Conservation (phyloP, 345 rosid species). For the Boechera retrofracta region DNA sequence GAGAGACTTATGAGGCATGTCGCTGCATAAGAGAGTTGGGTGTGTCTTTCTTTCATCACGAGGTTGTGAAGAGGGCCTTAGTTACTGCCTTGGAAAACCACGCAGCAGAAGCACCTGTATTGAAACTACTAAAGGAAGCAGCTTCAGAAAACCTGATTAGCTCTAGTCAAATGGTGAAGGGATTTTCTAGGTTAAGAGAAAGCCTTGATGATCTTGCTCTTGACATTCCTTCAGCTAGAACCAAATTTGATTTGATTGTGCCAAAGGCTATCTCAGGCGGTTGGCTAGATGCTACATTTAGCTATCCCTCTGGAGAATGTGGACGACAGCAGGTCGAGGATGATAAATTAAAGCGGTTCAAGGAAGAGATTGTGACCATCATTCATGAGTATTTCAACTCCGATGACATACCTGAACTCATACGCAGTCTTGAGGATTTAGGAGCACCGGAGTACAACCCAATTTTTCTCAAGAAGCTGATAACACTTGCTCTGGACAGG, state of each 20-base stretch:
- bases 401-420: slow-evolving; percentile 89
- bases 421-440: slow-evolving; percentile 79
- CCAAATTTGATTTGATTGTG: slow-evolving; percentile 58
- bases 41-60: slow-evolving; percentile 85
- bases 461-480: slow-evolving; percentile 73
- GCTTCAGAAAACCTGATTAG: slow-evolving; percentile 84
- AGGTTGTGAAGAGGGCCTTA: slow-evolving; percentile 93
- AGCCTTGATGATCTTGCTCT: slow-evolving; percentile 93
- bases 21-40: slow-evolving; percentile 85
- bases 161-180: slow-evolving; percentile 89
- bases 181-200: slow-evolving; percentile 74
- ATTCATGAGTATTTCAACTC: slow-evolving; percentile 90
- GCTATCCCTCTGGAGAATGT: slow-evolving; percentile 49
- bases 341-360: slow-evolving; percentile 59
- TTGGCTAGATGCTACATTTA: slow-evolving; percentile 76
- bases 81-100: slow-evolving; percentile 75
- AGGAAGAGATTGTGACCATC: slow-evolving; percentile 71
- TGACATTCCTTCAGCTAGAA: slow-evolving; percentile 78
- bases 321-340: slow-evolving; percentile 57
- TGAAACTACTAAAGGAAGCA: slow-evolving; percentile 81
- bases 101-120: slow-evolving; percentile 64
- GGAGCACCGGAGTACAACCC: slow-evolving; percentile 75
- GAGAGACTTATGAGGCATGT: slow-evolving; percentile 84
- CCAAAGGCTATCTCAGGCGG: slow-evolving; percentile 72
- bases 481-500: slow-evolving; percentile 91